Base-by-base conservation (phyloP, 331 rosid species). In the Quercus lobata region DNA sequence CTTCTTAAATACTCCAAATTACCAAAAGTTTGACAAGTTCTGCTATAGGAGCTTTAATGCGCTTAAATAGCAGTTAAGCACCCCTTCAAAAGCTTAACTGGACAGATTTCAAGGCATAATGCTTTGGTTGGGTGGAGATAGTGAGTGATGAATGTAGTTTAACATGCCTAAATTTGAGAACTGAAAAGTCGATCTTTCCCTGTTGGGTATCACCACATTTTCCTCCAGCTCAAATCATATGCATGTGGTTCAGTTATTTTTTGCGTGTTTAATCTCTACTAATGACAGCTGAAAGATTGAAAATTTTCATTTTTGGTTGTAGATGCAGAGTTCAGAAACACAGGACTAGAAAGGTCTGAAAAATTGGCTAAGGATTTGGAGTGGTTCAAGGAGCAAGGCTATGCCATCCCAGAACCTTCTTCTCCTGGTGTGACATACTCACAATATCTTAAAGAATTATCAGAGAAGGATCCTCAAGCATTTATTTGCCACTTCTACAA, bases 401-500 rank as follows among this genome's bases (percentile, higher is more conserved):
- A 91, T 81, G 70, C 69, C 83, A 93, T 96, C 83, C 98, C 97
- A 0, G 93, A 93, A 60, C 98, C 97, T 60, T 96, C 99, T 71
- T 73, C 92, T 58, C 97, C 98, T 34, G 98, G 99, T 66, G 55
- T 88, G 61, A 75, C 73, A 29, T 96, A 96, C 80, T 85, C 97
- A 0, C 80, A 88, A n/a, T 90, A 88, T 88, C 97, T 96, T 34
- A 89, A 78, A 71, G 97, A 93, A 63, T 76, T 96, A 66, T 89
- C 98, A 0, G 91, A 84, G 73, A 88, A 85, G 8, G 97, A 96
- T 85, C 93, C 98, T 37, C 99, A 91, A 79, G 97, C 98, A 56
- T 93, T 96, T 86, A 76, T 96, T 53, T 96, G 98, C 90, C 99
- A 96, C 87, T 96, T 96, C 75, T 96, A 96, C 86, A 96, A 96